phyloP scores from a whole-genome alignment of 129 eudicot species.

The Lactuca saligna region DNA sequence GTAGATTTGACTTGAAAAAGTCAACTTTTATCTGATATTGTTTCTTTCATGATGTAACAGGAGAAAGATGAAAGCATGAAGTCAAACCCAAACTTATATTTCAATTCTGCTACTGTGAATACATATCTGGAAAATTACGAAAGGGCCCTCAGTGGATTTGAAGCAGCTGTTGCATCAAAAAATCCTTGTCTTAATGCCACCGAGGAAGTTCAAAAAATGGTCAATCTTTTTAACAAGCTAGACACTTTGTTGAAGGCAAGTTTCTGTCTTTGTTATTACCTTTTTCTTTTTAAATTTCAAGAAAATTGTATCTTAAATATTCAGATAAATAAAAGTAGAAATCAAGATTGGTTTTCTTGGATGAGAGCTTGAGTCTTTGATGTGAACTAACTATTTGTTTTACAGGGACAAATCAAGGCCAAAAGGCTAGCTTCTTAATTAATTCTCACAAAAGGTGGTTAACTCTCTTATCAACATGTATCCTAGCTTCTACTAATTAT shows the following conservation, averaged over 20 bases:
- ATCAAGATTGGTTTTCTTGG: background rate
- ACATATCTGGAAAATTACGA: slow-evolving; percentile 86
- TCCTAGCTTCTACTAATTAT: too few species aligned
- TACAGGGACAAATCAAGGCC: slow-evolving; percentile 67
- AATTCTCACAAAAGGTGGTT: too few species aligned
- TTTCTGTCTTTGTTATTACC: background rate
- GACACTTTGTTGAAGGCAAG: too few species aligned
- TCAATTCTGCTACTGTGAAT: slow-evolving; percentile 83
- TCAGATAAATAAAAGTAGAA: background rate
- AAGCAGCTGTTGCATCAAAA: slow-evolving; percentile 83
- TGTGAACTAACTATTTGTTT: slow-evolving; percentile 14
- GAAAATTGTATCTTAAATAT: background rate
- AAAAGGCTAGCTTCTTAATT: slow-evolving; percentile 63
- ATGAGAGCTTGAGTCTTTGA: background rate
- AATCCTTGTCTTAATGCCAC: too few species aligned
- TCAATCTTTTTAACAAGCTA: too few species aligned
- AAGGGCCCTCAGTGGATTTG: slow-evolving; percentile 95
- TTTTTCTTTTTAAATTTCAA: background rate
- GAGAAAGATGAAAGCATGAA: too few species aligned
- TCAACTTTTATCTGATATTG: slow-evolving; percentile 16
- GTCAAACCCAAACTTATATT: slow-evolving; percentile 86
- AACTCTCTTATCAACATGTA: too few species aligned
- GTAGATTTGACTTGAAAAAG: background rate
- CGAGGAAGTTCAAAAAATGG: too few species aligned
- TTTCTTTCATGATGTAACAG: too few species aligned